Evolutionary conservation across 257 asterid species (phyloP), one percentile per base, ranked within the genome.

Genomic region (Eucommia ulmoides): DNA sequence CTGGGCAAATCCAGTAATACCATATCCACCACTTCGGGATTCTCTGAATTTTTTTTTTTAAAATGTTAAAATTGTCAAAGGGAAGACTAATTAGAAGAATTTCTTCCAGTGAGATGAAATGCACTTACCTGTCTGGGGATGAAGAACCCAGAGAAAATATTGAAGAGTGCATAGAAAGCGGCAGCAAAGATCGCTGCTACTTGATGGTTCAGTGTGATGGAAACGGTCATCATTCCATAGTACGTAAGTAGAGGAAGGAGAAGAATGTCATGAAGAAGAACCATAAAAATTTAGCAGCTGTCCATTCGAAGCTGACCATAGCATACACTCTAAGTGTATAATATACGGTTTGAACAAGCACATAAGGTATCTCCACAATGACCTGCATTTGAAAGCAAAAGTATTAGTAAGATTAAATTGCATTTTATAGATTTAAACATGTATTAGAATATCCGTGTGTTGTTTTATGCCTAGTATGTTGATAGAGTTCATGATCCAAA

Each of bases 161-260:
- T 83, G 83, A 87, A 87, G 19, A 87, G 80, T 0, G 77, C 80
- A 41, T 76, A 83, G 50, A 87, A 87, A 1, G 93, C 79, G 18
- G 89, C 84, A 0, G 86, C 93, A 1, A 83, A 83, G 58, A 83
- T 76, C 2, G 85, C 74, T 0, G 93, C 93, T 1, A 83, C 83
- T 65, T 87, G 79, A 62, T 83, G 89, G 66, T 87, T 87, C 33
- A 94, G 91, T 11, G 94, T 74, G 77, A 83, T 71, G 56, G 93
- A 66, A 11, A 83, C 76, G 0, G 79, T 78, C 96, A 83, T 87
- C 96, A 87, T 83, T 17, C 94, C 91, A 1, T 78, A 83, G 78
- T 87, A 87, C 22, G 93, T 87, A 80, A 80, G 71, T 87, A 83
- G 41, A 83, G 78, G 64, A 80, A 83, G 45, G 94, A 80, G 61